Evolutionary conservation across 108 stramenopile genomes (phyloP).

Genomic region (Pseudonitzschia multiseries): DNA sequence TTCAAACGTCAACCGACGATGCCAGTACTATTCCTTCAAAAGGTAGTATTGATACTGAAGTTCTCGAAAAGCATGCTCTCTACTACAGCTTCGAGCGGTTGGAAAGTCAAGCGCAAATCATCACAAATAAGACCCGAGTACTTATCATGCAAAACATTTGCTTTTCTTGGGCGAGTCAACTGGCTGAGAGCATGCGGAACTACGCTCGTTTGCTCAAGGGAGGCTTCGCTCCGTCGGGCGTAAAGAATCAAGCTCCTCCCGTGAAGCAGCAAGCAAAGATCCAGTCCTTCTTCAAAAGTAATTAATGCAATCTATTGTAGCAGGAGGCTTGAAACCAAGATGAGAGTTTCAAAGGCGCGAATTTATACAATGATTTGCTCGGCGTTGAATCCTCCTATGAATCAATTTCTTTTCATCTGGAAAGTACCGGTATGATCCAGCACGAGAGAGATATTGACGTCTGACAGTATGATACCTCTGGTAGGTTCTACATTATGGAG

Average conservation of each 20-base stretch:
- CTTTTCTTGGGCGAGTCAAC: constrained; percentile 13
- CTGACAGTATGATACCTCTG: too few species aligned
- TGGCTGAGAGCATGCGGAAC: constrained; percentile 13
- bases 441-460: too few species aligned
- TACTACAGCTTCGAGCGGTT: not conserved
- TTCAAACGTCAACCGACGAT: too few species aligned
- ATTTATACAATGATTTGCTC: too few species aligned
- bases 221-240: not conserved
- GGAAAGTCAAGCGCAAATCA: not conserved
- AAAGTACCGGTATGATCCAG: too few species aligned
- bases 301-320: not conserved
- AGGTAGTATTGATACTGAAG: not conserved
- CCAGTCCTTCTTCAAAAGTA: constrained; percentile 5
- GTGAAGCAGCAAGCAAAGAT: constrained; percentile 1
- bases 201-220: constrained; percentile 11
- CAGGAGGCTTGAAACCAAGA: too few species aligned
- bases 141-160: constrained; percentile 19
- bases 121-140: not conserved
- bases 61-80: constrained; percentile 2
- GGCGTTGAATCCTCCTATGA: too few species aligned
- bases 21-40: not conserved
- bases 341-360: too few species aligned
- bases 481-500: too few species aligned
- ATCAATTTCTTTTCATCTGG: too few species aligned
- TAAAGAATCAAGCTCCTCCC: not conserved